phyloP scores from a whole-genome alignment of 306 rosid genomes.

The Cicer yamashitae region DNA sequence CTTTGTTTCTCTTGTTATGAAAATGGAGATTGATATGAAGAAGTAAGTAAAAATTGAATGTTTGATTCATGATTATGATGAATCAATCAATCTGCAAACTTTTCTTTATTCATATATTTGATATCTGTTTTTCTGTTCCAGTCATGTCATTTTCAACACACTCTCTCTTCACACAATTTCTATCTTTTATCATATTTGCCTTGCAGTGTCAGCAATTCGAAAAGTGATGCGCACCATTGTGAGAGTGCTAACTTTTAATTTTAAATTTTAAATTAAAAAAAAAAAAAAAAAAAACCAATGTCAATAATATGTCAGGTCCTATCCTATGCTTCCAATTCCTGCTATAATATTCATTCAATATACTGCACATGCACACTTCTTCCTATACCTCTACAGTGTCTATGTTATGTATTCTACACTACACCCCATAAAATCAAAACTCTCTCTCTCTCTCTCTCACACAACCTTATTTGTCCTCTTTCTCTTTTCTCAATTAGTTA shows the following conservation, averaged over 20 bases:
- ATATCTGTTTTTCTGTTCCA: conserved; percentile 61
- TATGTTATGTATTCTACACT: no score
- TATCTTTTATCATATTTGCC: conserved; percentile 72
- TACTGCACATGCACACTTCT: not conserved
- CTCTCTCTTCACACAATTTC: conserved; percentile 55
- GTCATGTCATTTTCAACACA: conserved; percentile 80
- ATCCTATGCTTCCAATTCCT: not conserved
- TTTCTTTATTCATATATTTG: conserved; percentile 12
- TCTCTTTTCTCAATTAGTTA: no score
- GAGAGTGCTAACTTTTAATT: conserved; percentile 55
- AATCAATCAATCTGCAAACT: conserved; percentile 5
- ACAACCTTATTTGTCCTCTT: no score
- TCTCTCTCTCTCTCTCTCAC: no score
- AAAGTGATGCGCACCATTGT: conserved; percentile 66
- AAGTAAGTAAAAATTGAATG: conserved; percentile 3
- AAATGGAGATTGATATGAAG: conserved; percentile 40
- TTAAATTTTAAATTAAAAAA: no score
- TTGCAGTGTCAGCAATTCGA: conserved; percentile 65
- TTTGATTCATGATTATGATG: conserved; percentile 21
- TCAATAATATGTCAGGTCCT: conserved; percentile 9
- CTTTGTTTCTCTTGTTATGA: conserved; percentile 30
- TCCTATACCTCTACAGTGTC: not conserved
- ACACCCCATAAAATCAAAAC: no score
- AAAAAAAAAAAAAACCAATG: not conserved
- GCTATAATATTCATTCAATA: no score